Evolutionary conservation across 75 land plant species (phyloP), one percentile per base, ranked within the genome.

Genomic region (Gnetum montanum): DNA sequence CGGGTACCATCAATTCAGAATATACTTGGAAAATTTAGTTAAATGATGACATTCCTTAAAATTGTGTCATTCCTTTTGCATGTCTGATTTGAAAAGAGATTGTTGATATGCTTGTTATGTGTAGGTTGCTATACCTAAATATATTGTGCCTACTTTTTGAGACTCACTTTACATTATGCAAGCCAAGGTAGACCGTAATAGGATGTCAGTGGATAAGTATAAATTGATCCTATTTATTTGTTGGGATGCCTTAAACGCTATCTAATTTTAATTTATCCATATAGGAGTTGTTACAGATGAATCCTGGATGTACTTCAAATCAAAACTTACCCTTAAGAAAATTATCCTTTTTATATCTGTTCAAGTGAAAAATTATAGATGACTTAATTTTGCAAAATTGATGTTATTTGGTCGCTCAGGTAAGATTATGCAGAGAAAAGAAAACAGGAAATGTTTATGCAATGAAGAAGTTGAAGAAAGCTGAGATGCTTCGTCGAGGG

Each of bases 401-500:
- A 23, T 31, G 12, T 33, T 33, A 4, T 53, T 6, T 53, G 31
- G 34, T 53, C 43, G 19, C 62, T 60, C 80, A 90, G 96, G 97
- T 91, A 48, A 83, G 97, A 59, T 44, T 91, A 16, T 91, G 97
- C 63, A 69, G 88, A 65, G 97, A 91, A 65, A 91, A 83, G 69
- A 35, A 70, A 64, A 80, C 88, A 23, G 77, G 85, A 6, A 72
- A 87, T 77, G 88, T 91, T 12, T 91, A 77, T 74, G 96, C 96
- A 22, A 89, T 89, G 96, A 89, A 89, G 66, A 89, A 89, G 65
- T 70, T 89, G 46, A 91, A 83, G 70, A 91, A 91, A 62, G 77
- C 97, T 34, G 97, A 91, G 67, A 91, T 91, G 97, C 87, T 91
- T 46, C 79, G 92, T 6, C 76, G 97, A 52, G 97, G 97, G 33